These are phyloP conservation scores for Borovskyia barvae DNA, from an alignment of 208 protist genomes.

Conservation along the genomic window DNA sequence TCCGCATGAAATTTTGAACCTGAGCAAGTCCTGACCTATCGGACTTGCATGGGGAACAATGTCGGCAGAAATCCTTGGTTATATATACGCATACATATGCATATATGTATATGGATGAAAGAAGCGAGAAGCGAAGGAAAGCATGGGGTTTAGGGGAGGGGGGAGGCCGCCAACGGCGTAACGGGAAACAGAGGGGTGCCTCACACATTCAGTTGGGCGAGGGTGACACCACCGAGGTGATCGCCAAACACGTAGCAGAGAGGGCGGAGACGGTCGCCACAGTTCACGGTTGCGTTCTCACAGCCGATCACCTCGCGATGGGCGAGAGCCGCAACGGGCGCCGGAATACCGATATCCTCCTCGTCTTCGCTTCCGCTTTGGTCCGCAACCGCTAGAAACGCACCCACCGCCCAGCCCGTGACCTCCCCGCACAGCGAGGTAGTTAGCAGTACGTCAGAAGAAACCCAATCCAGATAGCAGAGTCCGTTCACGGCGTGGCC, in stretches of 20 bases:
- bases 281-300: constrained; percentile 39
- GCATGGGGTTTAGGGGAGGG: no score
- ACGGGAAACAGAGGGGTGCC: no score
- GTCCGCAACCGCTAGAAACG: constrained; percentile 19
- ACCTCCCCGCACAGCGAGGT: constrained; percentile 73
- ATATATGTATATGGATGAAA: no score
- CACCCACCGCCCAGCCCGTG: constrained; percentile 63
- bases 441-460: constrained; percentile 42
- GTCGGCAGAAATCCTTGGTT: no score
- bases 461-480: constrained; percentile 53
- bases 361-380: constrained; percentile 16
- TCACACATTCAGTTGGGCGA: constrained; percentile 12
- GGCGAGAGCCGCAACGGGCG: constrained; percentile 36
- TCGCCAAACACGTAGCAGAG: constrained; percentile 24
- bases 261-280: constrained; percentile 16
- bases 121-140: no score
- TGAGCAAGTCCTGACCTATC: no score
- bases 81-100: no score
- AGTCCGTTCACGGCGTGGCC: constrained; percentile 70
- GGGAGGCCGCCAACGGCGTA: no score
- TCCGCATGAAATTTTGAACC: no score
- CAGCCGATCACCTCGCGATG: constrained; percentile 43
- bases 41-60: no score
- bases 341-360: constrained; percentile 41
- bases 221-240: constrained; percentile 10